Evolutionary conservation across 192 early-diverging fungal genomes (phyloP).

Genomic region (Pilobolus umbonatus): DNA sequence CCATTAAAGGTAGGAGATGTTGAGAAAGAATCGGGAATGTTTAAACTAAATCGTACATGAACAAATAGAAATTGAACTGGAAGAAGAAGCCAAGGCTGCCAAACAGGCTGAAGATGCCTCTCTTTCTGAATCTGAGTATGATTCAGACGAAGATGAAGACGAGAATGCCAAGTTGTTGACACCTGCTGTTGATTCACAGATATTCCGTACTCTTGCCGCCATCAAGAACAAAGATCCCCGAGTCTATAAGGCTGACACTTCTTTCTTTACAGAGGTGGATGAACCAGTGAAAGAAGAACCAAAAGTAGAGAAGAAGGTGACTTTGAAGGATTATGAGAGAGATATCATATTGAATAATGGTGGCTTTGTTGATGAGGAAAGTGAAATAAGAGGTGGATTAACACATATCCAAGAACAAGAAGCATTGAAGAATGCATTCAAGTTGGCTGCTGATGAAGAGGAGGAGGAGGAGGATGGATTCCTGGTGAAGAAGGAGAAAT

Average conservation of each 20-base stretch:
- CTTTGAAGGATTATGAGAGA: constrained; percentile 85
- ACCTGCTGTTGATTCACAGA: constrained; percentile 87
- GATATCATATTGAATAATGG: constrained; percentile 65
- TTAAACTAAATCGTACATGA: background rate
- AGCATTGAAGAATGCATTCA: constrained; percentile 68
- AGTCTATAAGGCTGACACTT: constrained; percentile 72
- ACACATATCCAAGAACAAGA: constrained; percentile 87
- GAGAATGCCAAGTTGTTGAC: constrained; percentile 78
- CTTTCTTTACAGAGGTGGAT: constrained; percentile 74
- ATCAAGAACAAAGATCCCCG: constrained; percentile 72
- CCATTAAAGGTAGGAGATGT: background rate
- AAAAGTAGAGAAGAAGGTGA: constrained; percentile 65
- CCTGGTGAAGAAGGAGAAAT: constrained; percentile 67
- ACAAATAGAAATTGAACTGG: constrained; percentile 6
- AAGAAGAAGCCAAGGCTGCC: background rate
- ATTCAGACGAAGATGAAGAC: constrained; percentile 74
- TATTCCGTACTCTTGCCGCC: constrained; percentile 84
- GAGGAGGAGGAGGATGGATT: constrained; percentile 46
- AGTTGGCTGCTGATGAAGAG: constrained; percentile 41
- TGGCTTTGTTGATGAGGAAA: constrained; percentile 39
- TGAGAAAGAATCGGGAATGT: background rate
- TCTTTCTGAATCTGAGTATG: constrained; percentile 40
- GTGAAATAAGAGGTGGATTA: constrained; percentile 43
- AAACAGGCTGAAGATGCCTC: background rate
- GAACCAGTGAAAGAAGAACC: constrained; percentile 51